Percentiles rank a stretch among this genome's conserved stretches.
phyloP scores from a whole-genome alignment of 257 asterid species.

The Anisodus acutangulus region DNA sequence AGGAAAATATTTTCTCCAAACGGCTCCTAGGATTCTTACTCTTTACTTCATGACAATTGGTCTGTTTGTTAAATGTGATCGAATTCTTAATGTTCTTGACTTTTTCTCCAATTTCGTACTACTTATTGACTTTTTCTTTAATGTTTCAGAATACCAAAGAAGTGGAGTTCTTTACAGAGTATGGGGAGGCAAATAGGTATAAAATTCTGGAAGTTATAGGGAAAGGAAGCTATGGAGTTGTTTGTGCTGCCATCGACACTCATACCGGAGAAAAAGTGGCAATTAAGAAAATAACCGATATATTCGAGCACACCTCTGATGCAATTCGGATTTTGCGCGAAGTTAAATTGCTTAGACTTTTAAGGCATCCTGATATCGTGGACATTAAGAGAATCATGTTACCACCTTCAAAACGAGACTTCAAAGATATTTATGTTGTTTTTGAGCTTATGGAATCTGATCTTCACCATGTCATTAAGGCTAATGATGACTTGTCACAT shows the following conservation, averaged over 20 bases:
- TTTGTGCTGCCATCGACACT: constrained; percentile 86
- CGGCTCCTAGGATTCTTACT: background rate
- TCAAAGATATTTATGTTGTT: constrained; percentile 83
- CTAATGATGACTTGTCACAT: constrained; percentile 88
- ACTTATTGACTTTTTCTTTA: constrained; percentile 14
- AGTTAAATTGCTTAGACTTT: constrained; percentile 80
- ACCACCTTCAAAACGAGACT: constrained; percentile 88
- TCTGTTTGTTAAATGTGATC: background rate
- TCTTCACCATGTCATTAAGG: constrained; percentile 95
- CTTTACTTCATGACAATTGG: background rate
- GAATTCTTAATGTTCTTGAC: background rate
- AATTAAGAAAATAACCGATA: constrained; percentile 82
- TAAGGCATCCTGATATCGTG: constrained; percentile 91
- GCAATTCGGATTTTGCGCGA: constrained; percentile 87
- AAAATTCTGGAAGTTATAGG: constrained; percentile 85
- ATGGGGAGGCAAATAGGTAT: constrained; percentile 86
- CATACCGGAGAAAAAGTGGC: constrained; percentile 93
- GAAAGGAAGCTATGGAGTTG: constrained; percentile 96
- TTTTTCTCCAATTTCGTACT: no score
- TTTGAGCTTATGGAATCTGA: constrained; percentile 98
- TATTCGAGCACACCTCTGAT: constrained; percentile 85
- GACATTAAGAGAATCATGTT: constrained; percentile 88
- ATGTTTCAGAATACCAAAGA: constrained; percentile 65
- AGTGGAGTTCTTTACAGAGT: constrained; percentile 74
- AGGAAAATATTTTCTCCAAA: no score